Conservation (phyloP, 139 green algal species). For the Closterium sp. region DNA sequence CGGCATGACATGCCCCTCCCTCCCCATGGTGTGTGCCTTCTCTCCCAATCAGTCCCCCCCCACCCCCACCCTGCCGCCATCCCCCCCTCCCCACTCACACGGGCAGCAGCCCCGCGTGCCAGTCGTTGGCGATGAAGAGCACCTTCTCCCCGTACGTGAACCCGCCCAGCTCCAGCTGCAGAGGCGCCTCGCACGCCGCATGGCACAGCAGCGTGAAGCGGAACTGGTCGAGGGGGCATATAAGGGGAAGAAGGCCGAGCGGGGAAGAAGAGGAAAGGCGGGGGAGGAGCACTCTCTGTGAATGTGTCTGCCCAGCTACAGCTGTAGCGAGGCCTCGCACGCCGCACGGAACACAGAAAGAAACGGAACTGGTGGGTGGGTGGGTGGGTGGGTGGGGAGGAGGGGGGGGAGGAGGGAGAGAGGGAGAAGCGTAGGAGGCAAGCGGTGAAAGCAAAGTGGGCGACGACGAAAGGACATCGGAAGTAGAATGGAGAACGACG, state of each 20-base stretch:
- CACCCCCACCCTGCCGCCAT: background rate
- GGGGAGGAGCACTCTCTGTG: slow-evolving; percentile 34
- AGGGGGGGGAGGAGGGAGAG: background rate
- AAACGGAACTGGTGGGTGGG: slow-evolving; percentile 73
- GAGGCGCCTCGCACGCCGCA: slow-evolving; percentile 75
- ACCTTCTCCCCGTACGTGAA: slow-evolving; percentile 70
- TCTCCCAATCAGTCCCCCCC: background rate
- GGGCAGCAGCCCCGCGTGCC: slow-evolving; percentile 79
- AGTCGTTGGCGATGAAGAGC: slow-evolving; percentile 88
- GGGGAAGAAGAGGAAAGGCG: background rate
- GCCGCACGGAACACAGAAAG: slow-evolving; percentile 70
- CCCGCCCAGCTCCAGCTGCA: slow-evolving; percentile 59
- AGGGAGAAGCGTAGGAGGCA: background rate
- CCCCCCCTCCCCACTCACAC: slow-evolving; percentile 24
- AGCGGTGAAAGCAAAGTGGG: background rate
- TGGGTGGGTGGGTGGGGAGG: too few relatives aligned
- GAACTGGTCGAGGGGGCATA: slow-evolving; percentile 56
- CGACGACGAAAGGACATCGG: background rate
- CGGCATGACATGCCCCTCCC: too few relatives aligned
- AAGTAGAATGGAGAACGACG: background rate
- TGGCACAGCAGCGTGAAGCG: slow-evolving; percentile 73
- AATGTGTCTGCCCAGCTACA: slow-evolving; percentile 58
- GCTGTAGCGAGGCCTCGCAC: slow-evolving; percentile 69
- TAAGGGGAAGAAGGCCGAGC: background rate
- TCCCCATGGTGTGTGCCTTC: too few relatives aligned